Conservation (phyloP, 495 filamentous ascomycete genomes). For the Clavariopsis aquatica region DNA sequence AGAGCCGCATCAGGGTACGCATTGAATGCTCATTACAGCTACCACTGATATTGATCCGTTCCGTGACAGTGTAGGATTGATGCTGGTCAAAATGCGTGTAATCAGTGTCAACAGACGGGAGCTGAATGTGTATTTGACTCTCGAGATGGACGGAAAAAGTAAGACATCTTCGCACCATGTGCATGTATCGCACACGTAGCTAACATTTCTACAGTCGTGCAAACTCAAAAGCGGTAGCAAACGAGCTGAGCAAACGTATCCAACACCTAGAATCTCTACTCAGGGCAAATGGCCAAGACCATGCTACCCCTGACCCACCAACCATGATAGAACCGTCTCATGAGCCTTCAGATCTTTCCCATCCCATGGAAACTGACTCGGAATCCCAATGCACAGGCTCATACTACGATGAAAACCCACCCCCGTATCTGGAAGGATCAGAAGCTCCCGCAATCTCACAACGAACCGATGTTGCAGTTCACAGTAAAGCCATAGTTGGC, state of each 20-base stretch:
- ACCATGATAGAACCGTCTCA: background rate
- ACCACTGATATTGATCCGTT: background rate
- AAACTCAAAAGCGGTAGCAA: constrained; percentile 22
- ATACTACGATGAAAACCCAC: constrained; percentile 14
- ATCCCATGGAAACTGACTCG: constrained; percentile 14
- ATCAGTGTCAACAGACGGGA: constrained; percentile 10
- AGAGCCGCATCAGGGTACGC: constrained; percentile 23
- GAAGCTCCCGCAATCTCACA: background rate
- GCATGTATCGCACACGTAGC: background rate
- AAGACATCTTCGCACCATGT: background rate
- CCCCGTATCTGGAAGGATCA: constrained; percentile 8
- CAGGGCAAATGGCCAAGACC: constrained; percentile 15
- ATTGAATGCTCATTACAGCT: background rate
- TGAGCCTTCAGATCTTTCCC: constrained; percentile 8
- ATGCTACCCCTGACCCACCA: background rate
- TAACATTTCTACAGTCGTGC: constrained; percentile 7
- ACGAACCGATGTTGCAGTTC: constrained; percentile 2
- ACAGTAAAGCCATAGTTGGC: constrained; percentile 20
- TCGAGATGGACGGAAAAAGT: constrained; percentile 20
- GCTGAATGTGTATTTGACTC: constrained; percentile 15
- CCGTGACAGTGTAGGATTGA: constrained; percentile 10
- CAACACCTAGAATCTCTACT: constrained; percentile 15
- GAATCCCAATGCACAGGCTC: constrained; percentile 13
- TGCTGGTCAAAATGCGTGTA: constrained; percentile 14
- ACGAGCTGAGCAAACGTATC: constrained; percentile 23